Evolutionary conservation across 352 stramenopile species (phyloP).

Genomic region (Thalassiosira livingstoniorum): DNA sequence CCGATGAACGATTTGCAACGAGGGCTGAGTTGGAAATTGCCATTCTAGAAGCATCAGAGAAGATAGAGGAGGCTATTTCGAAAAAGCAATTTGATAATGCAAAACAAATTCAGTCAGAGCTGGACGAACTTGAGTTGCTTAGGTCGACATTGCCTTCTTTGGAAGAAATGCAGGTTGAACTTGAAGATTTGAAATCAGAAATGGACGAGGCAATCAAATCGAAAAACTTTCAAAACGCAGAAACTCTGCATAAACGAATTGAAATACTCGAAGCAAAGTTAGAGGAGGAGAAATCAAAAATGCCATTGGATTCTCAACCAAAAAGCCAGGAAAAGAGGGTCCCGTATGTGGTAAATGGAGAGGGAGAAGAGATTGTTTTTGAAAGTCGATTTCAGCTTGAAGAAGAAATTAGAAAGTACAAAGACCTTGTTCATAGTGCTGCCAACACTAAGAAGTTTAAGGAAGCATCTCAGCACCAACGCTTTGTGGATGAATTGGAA

Average conservation of each 20-base stretch:
- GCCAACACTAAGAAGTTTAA: conserved; percentile 78
- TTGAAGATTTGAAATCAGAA: conserved; percentile 58
- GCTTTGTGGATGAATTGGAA: conserved; percentile 74
- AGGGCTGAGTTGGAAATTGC: conserved; percentile 76
- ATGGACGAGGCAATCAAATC: conserved; percentile 71
- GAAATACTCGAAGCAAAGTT: conserved; percentile 71
- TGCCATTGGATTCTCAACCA: conserved; percentile 17
- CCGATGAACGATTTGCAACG: conserved; percentile 63
- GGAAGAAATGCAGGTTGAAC: conserved; percentile 69
- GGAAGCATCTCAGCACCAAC: conserved; percentile 73
- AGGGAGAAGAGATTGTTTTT: conserved; percentile 69
- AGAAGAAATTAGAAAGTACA: conserved; percentile 62
- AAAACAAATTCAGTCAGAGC: conserved; percentile 67
- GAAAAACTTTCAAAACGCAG: conserved; percentile 79
- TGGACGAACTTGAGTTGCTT: conserved; percentile 75
- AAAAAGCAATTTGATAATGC: conserved; percentile 79
- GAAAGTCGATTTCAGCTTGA: conserved; percentile 71
- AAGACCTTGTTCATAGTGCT: conserved; percentile 50
- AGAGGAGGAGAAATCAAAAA: conserved; percentile 61
- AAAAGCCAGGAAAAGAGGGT: conserved; percentile 3
- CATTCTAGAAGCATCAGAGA: conserved; percentile 54
- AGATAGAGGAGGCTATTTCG: conserved; percentile 73
- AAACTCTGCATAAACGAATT: conserved; percentile 72
- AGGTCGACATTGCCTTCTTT: conserved; percentile 76
- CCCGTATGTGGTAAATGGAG: conserved; percentile 46